Percentiles rank a stretch among this genome's conserved stretches.
Evolutionary conservation across 495 filamentous ascomycete genomes (phyloP).

Genomic region (Podospora tetraspora): DNA sequence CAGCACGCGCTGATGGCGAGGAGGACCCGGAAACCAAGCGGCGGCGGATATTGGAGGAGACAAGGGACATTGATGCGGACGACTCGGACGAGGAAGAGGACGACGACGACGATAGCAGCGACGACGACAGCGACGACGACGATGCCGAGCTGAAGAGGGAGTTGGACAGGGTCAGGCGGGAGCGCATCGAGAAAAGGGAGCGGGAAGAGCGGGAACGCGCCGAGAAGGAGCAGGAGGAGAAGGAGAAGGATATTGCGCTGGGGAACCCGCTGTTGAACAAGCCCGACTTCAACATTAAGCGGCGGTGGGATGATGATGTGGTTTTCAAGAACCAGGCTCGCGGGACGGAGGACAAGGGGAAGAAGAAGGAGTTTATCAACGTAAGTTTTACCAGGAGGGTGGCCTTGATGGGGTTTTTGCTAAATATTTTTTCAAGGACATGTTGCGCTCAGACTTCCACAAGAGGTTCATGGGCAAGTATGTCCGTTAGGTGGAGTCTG

Average conservation of each 20-base stretch:
- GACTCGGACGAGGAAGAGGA: constrained; percentile 58
- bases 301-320: constrained; percentile 98
- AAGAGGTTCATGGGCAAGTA: constrained; percentile 90
- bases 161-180: constrained; percentile 88
- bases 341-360: constrained; percentile 83
- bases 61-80: constrained; percentile 86
- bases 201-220: constrained; percentile 77
- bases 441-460: constrained; percentile 93
- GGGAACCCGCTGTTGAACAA: constrained; percentile 89
- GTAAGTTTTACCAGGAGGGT: constrained; percentile 40
- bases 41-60: constrained; percentile 80
- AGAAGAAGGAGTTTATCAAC: constrained; percentile 95
- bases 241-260: constrained; percentile 81
- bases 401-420: constrained; percentile 2
- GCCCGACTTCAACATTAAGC: constrained; percentile 65
- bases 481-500: constrained; percentile 33
- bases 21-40: constrained; percentile 78
- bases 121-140: constrained; percentile 76
- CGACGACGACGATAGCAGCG: constrained; percentile 59
- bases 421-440: constrained; percentile 51
- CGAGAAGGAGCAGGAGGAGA: constrained; percentile 70
- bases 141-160: constrained; percentile 86
- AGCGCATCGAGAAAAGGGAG: constrained; percentile 78
- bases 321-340: constrained; percentile 98
- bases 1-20: constrained; percentile 31